A percentile compares a stretch with the other conserved stretches of the same genome.
phyloP scores from a whole-genome alignment of 495 filamentous ascomycete species.

The Tuber borchii region DNA sequence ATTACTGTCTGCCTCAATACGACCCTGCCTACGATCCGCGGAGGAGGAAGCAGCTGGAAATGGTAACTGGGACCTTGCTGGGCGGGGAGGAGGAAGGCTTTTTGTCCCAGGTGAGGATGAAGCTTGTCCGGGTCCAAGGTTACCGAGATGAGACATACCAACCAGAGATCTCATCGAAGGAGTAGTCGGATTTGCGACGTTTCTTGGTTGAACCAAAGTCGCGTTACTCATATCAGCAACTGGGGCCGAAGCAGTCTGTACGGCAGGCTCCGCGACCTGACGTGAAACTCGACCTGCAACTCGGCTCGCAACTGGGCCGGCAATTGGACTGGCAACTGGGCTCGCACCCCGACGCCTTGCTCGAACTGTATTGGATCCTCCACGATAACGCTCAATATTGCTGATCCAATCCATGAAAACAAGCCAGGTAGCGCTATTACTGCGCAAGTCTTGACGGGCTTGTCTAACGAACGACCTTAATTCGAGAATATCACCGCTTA shows the following conservation, averaged over 20 bases:
- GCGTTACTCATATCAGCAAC: not conserved
- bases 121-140: not conserved
- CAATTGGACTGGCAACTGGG: not conserved
- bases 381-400: conserved; percentile 35
- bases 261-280: not conserved
- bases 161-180: not conserved
- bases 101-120: not conserved
- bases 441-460: conserved; percentile 44
- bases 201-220: not conserved
- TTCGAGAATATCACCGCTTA: conserved; percentile 45
- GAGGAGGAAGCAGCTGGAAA: not conserved
- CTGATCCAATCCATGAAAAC: conserved; percentile 44
- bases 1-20: not conserved
- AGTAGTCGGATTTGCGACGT: not conserved
- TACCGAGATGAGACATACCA: not conserved
- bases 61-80: not conserved
- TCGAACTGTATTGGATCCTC: conserved; percentile 10
- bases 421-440: conserved; percentile 45
- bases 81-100: not conserved
- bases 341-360: not conserved
- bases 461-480: conserved; percentile 44
- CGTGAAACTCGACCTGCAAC: not conserved
- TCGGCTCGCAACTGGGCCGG: not conserved
- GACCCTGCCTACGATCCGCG: not conserved
- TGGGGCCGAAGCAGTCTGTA: not conserved